Base-by-base conservation (phyloP, 129 eudicot genomes). In the Saussurea involucrata region DNA sequence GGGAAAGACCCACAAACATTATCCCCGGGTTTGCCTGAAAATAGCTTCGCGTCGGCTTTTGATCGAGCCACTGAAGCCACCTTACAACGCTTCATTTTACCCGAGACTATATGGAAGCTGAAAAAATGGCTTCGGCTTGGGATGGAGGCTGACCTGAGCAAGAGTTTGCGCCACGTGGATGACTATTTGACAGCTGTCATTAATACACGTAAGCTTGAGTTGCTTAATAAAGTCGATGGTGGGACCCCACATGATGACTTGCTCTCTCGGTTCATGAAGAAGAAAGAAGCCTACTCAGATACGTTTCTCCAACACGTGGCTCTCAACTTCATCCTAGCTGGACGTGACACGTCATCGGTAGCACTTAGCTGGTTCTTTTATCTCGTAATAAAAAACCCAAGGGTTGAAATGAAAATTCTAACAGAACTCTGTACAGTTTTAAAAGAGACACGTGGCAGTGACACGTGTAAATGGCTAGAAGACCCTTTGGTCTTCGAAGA, bases 1-100 rank as follows among this genome's bases (percentile, higher is more conserved):
- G 96, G 96, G n/a, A 88, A 84, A 55, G 96, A 90, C 63, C 92
- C 96, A 0, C 83, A 88, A 18, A 90, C 96, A 1, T 83, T 88
- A 4, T 78, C 96, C n/a, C 87, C 86, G 0, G 90, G 82, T 7
- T 80, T 90, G 2, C 90, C 92, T 0, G 96, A 88, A 31, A 90
- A 90, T 72, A 68, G 78, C 68, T 90, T 90, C 13, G 87, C 96
- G 0, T 67, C 81, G 31, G 87, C 96, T 69, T 90, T 90, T 22
- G 96, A 90, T 46, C 80, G 90, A 70, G 96, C 96, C 81, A 87
- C 96, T 0, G 96, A 90, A 77, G 92, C 96, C 89, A 85, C 96
- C 1, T 40, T 90, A 10, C 96, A 90, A 7, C 85, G 96, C 0
- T 88, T 90, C 24, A 84, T 90, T 24, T 63, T 87, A n/a, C 96